A percentile compares a stretch with the other conserved stretches of the same genome.
These are phyloP conservation scores for Blastobotrys apis DNA, from an alignment of 1,139 yeast species.

Conservation along the genomic window DNA sequence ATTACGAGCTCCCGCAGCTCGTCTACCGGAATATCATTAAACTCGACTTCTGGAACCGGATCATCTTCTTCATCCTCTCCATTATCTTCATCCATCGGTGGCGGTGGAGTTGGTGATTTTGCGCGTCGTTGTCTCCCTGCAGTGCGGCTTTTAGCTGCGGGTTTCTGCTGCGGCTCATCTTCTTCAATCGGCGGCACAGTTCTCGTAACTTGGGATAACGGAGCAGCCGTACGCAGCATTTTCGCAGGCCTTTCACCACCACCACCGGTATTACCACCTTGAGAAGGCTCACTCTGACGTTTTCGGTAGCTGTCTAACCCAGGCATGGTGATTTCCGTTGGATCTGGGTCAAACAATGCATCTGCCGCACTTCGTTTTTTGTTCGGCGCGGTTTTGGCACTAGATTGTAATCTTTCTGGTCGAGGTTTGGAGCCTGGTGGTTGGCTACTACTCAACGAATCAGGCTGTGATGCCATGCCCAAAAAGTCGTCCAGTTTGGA, in stretches of 20 bases:
- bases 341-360: too few species aligned
- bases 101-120: background rate
- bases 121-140: background rate
- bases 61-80: background rate
- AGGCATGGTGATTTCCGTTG: background rate
- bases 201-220: background rate
- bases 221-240: slow-evolving; percentile 1
- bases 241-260: background rate
- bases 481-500: background rate
- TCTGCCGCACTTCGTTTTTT: background rate
- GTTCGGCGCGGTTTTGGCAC: background rate
- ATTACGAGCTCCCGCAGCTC: slow-evolving; percentile 6
- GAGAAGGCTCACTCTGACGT: background rate
- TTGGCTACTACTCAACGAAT: background rate
- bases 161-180: background rate
- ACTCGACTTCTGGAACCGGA: background rate
- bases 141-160: background rate
- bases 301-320: slow-evolving; percentile 2
- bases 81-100: background rate
- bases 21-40: background rate
- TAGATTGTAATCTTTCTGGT: too few species aligned
- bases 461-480: background rate
- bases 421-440: background rate
- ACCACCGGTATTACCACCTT: too few species aligned
- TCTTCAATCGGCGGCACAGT: slow-evolving; percentile 4